These are phyloP conservation scores for Vairimorpha necatrix DNA, from an alignment of 371 early-diverging fungal species.

Conservation along the genomic window DNA sequence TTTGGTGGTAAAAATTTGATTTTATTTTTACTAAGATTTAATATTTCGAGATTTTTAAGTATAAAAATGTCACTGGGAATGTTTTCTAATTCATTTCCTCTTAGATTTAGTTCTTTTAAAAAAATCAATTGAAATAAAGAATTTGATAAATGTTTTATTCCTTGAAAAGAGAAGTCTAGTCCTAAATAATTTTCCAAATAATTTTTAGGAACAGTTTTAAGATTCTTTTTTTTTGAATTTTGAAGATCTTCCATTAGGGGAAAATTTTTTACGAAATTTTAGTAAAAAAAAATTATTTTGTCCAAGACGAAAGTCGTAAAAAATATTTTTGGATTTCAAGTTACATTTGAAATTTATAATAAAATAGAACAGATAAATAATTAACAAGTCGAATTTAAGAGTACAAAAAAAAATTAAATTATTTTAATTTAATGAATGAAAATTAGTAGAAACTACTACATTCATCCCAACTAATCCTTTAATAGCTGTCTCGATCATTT, in stretches of 20 bases:
- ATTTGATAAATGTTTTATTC: conserved; percentile 56
- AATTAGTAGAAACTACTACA: conserved; percentile 47
- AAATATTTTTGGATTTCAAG: no score
- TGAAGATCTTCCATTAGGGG: conserved; percentile 26
- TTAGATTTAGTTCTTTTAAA: conserved; percentile 54
- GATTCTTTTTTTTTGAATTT: conserved; percentile 16
- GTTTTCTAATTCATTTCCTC: conserved; percentile 55
- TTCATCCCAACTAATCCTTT: conserved; percentile 48
- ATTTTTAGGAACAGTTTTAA: conserved; percentile 7
- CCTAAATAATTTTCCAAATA: conserved; percentile 38
- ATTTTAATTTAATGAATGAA: conserved; percentile 50
- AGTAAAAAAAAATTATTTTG: neutral
- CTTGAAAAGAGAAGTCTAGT: conserved; percentile 62
- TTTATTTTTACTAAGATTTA: conserved; percentile 71
- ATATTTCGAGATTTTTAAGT: conserved; percentile 53
- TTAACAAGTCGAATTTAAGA: no score
- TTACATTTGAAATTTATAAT: neutral
- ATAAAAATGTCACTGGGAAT: conserved; percentile 60
- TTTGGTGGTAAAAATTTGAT: conserved; percentile 78
- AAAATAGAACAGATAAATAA: neutral
- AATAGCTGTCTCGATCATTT: conserved; percentile 44
- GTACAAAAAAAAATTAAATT: conserved; percentile 17
- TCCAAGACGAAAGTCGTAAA: no score
- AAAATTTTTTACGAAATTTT: neutral
- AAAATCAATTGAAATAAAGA: conserved; percentile 43